Base-by-base conservation (phyloP, 495 filamentous ascomycete species). In the Clohesyomyces aquaticus region DNA sequence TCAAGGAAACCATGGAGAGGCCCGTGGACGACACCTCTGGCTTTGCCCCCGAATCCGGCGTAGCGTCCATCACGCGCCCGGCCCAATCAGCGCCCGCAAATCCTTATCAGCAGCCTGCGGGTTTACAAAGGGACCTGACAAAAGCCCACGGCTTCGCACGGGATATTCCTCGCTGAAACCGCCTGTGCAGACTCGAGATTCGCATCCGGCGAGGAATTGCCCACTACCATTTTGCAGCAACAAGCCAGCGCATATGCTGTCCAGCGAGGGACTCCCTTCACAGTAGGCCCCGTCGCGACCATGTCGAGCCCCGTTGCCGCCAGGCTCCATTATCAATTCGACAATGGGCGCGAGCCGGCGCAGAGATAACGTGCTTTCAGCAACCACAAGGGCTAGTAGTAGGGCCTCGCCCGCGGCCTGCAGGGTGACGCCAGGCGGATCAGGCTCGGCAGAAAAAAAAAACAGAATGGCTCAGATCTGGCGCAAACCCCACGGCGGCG, bases 401-500 rank as follows among this genome's bases (percentile, higher is more conserved):
- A n/a, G n/a, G n/a, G n/a, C n/a, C n/a, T n/a, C n/a, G n/a, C n/a
- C 46, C 59, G 18, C 3, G 35, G 4, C 56, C 49, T 58, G 61
- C 53, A 46, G 16, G 16, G 45, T 57, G 63, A 55, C 63, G 63
- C 63, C 55, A 51, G 53, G 12, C 56, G 21, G 4, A 27, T 29
- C 32, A 27, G 16, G 21, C 45, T 32, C 32, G 29, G 51, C 50
- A 45, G 49, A 29, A 45, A 62, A 59, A 68, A 65, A 59, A 58
- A 22, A 64, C n/a, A 59, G 56, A 56, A 41, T 27, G 55, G 43
- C 48, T 46, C 28, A 65, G 61, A 69, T 69, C 61, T 59, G 27
- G 56, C 28, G 55, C 53, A 52, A 59, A 67, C 66, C 66, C 66
- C 66, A 69, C 66, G 62, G 22, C 61, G 35, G 46, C 18, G 29